Evolutionary conservation across 306 rosid genomes (phyloP).

Genomic region (Vicia sativa): DNA sequence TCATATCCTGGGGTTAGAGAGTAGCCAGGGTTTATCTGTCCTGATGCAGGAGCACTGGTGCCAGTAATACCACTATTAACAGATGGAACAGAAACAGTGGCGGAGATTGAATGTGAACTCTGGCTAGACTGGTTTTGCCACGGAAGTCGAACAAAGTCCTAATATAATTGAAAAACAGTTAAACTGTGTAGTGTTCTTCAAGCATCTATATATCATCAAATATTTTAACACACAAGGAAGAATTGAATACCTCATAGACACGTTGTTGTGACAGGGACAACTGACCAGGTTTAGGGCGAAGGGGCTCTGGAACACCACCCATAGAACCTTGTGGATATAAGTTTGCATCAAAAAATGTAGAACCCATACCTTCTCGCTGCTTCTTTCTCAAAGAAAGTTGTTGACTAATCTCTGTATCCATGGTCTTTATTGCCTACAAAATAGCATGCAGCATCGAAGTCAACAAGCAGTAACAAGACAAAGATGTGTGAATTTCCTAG

Average conservation of each 20-base stretch:
- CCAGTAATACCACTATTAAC: constrained; percentile 57
- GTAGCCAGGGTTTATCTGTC: constrained; percentile 68
- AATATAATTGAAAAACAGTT: constrained; percentile 32
- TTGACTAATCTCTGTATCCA: constrained; percentile 84
- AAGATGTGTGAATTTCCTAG: background rate
- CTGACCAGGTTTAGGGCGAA: constrained; percentile 97
- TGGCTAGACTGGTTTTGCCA: constrained; percentile 92
- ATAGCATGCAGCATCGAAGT: constrained; percentile 22
- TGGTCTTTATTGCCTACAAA: constrained; percentile 78
- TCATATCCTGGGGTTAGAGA: constrained; percentile 68
- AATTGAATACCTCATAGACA: constrained; percentile 79
- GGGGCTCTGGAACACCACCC: constrained; percentile 93
- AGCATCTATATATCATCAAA: constrained; percentile 4
- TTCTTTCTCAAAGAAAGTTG: constrained; percentile 90
- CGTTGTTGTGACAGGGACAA: constrained; percentile 87
- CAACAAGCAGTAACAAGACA: constrained; percentile 17
- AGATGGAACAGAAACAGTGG: constrained; percentile 60
- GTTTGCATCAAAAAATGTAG: constrained; percentile 78
- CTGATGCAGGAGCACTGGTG: constrained; percentile 61
- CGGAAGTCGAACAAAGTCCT: constrained; percentile 98
- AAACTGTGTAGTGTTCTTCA: constrained; percentile 22
- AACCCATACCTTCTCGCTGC: constrained; percentile 79
- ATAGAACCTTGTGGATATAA: constrained; percentile 81
- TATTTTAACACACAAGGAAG: background rate
- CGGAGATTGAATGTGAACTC: constrained; percentile 66